Conservation (phyloP, 768 basidiomycete genomes). For the Arthromyces matolae region DNA sequence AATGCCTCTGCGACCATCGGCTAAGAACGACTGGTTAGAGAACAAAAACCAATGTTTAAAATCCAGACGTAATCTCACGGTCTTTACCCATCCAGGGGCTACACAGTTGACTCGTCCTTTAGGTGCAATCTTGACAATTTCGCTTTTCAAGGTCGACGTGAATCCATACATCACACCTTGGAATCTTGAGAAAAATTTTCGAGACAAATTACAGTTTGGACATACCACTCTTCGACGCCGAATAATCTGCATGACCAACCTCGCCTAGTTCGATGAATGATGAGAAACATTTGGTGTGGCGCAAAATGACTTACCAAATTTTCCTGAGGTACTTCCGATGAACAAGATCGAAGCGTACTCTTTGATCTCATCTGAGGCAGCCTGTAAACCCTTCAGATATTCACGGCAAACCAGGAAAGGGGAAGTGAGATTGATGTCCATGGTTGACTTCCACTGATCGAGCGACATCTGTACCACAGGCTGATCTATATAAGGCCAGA, state of each 20-base stretch:
- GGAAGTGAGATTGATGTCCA: slow-evolving; percentile 62
- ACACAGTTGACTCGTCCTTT: slow-evolving; percentile 67
- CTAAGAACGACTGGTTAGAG: slow-evolving; percentile 8
- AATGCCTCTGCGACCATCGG: slow-evolving; percentile 58
- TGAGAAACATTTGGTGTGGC: not conserved
- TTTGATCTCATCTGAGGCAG: slow-evolving; percentile 35
- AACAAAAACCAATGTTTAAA: not conserved
- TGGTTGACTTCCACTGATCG: slow-evolving; percentile 58
- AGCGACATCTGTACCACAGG: slow-evolving; percentile 57
- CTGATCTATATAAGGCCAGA: slow-evolving; percentile 42
- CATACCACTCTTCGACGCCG: slow-evolving; percentile 65
- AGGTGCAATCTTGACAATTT: slow-evolving; percentile 74
- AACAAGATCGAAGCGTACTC: slow-evolving; percentile 59
- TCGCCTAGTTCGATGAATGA: slow-evolving; percentile 34
- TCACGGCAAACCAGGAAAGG: slow-evolving; percentile 65
- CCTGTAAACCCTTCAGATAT: slow-evolving; percentile 48
- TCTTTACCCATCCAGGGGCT: slow-evolving; percentile 66
- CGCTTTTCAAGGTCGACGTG: slow-evolving; percentile 67
- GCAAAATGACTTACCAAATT: slow-evolving; percentile 43
- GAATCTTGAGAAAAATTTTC: not conserved
- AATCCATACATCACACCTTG: slow-evolving; percentile 73
- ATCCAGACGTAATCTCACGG: slow-evolving; percentile 25
- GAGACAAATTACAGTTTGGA: not conserved
- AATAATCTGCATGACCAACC: slow-evolving; percentile 63
- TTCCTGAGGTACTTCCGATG: slow-evolving; percentile 70